These are phyloP conservation scores for Piper betle DNA, from an alignment of 164 flowering plant genomes.

Conservation along the genomic window DNA sequence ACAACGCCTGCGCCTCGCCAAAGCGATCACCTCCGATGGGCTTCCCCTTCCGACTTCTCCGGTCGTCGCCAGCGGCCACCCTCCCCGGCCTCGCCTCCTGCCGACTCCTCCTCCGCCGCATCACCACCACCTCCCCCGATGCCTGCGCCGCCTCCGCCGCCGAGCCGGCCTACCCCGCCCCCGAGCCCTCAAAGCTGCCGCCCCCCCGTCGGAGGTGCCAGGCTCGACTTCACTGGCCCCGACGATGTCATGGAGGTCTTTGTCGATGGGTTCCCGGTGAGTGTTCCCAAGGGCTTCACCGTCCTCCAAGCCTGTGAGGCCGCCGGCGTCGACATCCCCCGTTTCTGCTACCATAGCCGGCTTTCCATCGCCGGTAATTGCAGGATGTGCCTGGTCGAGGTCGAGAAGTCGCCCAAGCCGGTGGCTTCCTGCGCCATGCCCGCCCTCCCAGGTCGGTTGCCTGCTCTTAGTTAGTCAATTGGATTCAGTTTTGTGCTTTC, in stretches of 20 bases:
- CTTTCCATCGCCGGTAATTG: slow-evolving; percentile 97
- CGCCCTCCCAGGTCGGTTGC: slow-evolving; percentile 74
- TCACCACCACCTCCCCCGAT: slow-evolving; percentile 60
- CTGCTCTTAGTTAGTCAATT: background rate
- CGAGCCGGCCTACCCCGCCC: slow-evolving; percentile 14
- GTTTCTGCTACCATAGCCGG: slow-evolving; percentile 87
- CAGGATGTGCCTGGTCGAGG: slow-evolving; percentile 97
- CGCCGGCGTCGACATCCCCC: slow-evolving; percentile 91
- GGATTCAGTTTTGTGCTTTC: background rate
- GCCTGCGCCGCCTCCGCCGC: slow-evolving; percentile 32
- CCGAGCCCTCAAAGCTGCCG: slow-evolving; percentile 30
- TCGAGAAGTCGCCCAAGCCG: slow-evolving; percentile 98
- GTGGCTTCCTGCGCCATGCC: slow-evolving; percentile 99
- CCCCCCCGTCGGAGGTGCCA: slow-evolving; percentile 72
- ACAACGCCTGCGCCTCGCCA: too few relatives aligned
- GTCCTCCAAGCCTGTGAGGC: slow-evolving; percentile 94
- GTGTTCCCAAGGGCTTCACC: slow-evolving; percentile 89
- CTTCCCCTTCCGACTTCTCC: too few relatives aligned
- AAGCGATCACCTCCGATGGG: too few relatives aligned
- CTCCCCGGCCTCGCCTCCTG: slow-evolving; percentile 1
- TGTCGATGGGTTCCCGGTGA: slow-evolving; percentile 90
- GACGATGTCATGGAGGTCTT: slow-evolving; percentile 90
- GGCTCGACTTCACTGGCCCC: slow-evolving; percentile 59
- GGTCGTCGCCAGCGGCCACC: too few relatives aligned
- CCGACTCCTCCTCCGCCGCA: slow-evolving; percentile 20